Conservation (phyloP, 345 rosid genomes). For the Citrus reticulata region DNA sequence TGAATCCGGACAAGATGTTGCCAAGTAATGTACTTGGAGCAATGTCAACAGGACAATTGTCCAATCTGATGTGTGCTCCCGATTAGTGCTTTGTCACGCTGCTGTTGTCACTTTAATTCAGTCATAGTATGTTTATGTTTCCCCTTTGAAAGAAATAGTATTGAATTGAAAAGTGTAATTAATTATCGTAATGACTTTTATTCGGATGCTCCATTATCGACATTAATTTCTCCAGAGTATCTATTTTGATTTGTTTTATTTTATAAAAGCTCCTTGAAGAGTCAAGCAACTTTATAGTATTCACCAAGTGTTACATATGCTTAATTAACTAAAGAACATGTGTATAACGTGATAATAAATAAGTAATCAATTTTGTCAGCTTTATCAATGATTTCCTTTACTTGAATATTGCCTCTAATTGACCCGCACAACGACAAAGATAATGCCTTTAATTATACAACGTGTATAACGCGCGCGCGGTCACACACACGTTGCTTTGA, state of each 20-base stretch:
- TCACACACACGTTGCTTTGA: too few species aligned
- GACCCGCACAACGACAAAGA: too few species aligned
- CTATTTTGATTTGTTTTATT: too few species aligned
- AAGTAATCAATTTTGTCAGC: not conserved
- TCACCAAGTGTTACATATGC: not conserved
- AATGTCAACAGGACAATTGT: slow-evolving; percentile 57
- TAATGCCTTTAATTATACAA: not conserved
- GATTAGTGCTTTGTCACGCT: slow-evolving; percentile 57
- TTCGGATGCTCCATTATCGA: too few species aligned
- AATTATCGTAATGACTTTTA: too few species aligned
- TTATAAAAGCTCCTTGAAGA: not conserved
- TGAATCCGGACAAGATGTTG: slow-evolving; percentile 51
- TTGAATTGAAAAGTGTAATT: not conserved
- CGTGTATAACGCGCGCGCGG: not conserved
- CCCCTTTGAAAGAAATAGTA: not conserved
- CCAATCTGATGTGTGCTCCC: slow-evolving; percentile 63
- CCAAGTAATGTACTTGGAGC: slow-evolving; percentile 58
- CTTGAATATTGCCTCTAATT: too few species aligned
- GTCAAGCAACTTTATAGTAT: not conserved
- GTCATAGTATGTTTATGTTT: not conserved
- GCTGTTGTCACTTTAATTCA: not conserved
- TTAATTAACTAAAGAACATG: not conserved
- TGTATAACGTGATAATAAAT: not conserved
- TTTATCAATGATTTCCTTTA: not conserved
- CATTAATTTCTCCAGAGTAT: too few species aligned